Percentiles rank a stretch among this genome's conserved stretches.
Conservation (phyloP, 768 basidiomycete genomes). For the Phanerochaete carnosa region DNA sequence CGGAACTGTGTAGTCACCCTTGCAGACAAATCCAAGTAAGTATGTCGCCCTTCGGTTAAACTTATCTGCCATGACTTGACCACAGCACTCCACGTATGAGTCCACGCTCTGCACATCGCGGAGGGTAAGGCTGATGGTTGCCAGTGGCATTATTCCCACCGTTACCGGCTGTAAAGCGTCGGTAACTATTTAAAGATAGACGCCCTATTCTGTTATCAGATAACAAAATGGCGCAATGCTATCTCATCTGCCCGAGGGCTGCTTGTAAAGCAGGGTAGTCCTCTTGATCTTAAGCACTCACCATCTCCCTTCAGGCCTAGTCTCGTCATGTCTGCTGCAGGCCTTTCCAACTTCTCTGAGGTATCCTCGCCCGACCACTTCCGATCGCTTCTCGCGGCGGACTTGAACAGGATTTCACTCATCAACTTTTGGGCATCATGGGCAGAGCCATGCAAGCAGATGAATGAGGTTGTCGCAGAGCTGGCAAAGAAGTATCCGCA, state of each 20-base stretch:
- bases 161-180: neutral
- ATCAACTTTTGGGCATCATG: constrained; percentile 94
- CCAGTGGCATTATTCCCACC: neutral
- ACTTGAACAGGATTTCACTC: constrained; percentile 78
- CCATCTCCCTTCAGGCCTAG: neutral
- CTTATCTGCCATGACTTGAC: neutral
- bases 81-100: neutral
- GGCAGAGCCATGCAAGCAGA: constrained; percentile 88
- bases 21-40: neutral
- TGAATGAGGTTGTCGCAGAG: constrained; percentile 77
- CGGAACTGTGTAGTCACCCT: neutral
- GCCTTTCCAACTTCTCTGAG: constrained; percentile 35
- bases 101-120: neutral
- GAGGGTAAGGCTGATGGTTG: too few relatives aligned
- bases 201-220: constrained; percentile 3
- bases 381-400: constrained; percentile 65
- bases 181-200: constrained; percentile 2
- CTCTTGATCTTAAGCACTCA: neutral
- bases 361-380: constrained; percentile 71
- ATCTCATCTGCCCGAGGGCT: neutral
- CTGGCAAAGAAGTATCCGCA: constrained; percentile 68
- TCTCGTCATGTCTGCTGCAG: constrained; percentile 19
- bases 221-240: constrained; percentile 11
- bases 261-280: neutral
- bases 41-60: neutral